Evolutionary conservation across 2,329 filamentous ascomycete genomes (phyloP).

Genomic region (Phoma sp.): DNA sequence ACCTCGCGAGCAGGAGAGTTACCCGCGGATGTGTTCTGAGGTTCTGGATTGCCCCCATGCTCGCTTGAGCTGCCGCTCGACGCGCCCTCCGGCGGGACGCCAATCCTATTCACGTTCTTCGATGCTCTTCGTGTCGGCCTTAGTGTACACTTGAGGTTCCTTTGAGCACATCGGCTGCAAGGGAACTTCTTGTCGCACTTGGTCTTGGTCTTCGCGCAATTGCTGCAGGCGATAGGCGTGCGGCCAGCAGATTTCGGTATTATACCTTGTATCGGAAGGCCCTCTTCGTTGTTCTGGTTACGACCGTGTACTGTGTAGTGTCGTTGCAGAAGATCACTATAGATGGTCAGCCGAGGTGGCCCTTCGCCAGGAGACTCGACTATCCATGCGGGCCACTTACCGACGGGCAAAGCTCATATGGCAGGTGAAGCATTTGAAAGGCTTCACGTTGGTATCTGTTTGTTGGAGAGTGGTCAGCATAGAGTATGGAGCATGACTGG

Average conservation of each 20-base stretch:
- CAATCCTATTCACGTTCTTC: slow-evolving; percentile 47
- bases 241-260: slow-evolving; percentile 59
- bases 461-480: slow-evolving; percentile 11
- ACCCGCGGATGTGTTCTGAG: slow-evolving; percentile 38
- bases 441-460: slow-evolving; percentile 61
- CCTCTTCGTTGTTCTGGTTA: slow-evolving; percentile 57
- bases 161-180: slow-evolving; percentile 58
- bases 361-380: neutral
- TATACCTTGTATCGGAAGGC: slow-evolving; percentile 55
- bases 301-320: slow-evolving; percentile 60
- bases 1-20: slow-evolving; percentile 44
- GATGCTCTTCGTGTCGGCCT: slow-evolving; percentile 56
- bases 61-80: slow-evolving; percentile 45
- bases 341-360: slow-evolving; percentile 18
- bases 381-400: slow-evolving; percentile 42
- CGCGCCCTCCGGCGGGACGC: slow-evolving; percentile 27
- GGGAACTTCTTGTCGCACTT: slow-evolving; percentile 62
- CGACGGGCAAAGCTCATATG: slow-evolving; percentile 61
- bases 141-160: slow-evolving; percentile 55
- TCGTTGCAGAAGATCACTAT: slow-evolving; percentile 58
- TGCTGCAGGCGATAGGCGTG: slow-evolving; percentile 60
- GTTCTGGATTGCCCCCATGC: slow-evolving; percentile 38
- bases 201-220: slow-evolving; percentile 61
- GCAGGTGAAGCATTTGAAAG: slow-evolving; percentile 61
- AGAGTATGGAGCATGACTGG: slow-evolving; percentile 1